phyloP scores from a whole-genome alignment of 2,329 filamentous ascomycete species.

The Fusarium torulosum region DNA sequence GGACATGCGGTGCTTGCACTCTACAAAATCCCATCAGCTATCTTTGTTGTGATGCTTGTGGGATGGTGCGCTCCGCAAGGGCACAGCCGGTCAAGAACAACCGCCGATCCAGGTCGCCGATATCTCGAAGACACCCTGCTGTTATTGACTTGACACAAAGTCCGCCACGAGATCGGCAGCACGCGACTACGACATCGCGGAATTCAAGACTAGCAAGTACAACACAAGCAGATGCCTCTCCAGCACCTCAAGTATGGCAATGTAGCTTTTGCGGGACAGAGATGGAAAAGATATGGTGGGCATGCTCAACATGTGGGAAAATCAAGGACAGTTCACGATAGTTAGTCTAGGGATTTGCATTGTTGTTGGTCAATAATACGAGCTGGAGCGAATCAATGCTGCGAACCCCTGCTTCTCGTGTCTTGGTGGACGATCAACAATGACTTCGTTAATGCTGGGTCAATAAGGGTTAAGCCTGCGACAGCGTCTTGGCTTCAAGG shows the following conservation, averaged over 20 bases:
- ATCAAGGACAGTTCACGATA: slow-evolving; percentile 64
- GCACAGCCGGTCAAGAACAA: slow-evolving; percentile 32
- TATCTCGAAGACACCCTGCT: slow-evolving; percentile 26
- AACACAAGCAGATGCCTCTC: slow-evolving; percentile 7
- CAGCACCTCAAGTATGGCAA: slow-evolving; percentile 58
- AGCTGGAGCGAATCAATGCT: slow-evolving; percentile 29
- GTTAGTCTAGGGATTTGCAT: slow-evolving; percentile 23
- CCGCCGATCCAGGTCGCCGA: slow-evolving; percentile 35
- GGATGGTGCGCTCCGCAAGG: slow-evolving; percentile 54
- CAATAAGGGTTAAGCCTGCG: slow-evolving; percentile 11
- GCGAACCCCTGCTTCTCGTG: slow-evolving; percentile 19
- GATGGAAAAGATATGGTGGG: slow-evolving; percentile 69
- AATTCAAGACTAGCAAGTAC: slow-evolving; percentile 10
- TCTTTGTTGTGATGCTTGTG: slow-evolving; percentile 69
- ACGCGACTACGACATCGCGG: slow-evolving; percentile 5
- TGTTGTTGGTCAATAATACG: slow-evolving; percentile 11
- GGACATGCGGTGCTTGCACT: slow-evolving; percentile 69
- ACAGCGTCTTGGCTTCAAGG: slow-evolving; percentile 18
- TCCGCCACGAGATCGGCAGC: slow-evolving; percentile 44
- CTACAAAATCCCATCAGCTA: slow-evolving; percentile 65
- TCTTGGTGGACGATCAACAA: slow-evolving; percentile 26
- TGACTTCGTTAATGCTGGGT: slow-evolving; percentile 43
- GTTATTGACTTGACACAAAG: slow-evolving; percentile 54
- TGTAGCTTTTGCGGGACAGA: slow-evolving; percentile 65
- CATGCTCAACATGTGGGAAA: slow-evolving; percentile 65